Conservation (phyloP, 2,329 filamentous ascomycete genomes). For the Penicillium aurantiogriseum region DNA sequence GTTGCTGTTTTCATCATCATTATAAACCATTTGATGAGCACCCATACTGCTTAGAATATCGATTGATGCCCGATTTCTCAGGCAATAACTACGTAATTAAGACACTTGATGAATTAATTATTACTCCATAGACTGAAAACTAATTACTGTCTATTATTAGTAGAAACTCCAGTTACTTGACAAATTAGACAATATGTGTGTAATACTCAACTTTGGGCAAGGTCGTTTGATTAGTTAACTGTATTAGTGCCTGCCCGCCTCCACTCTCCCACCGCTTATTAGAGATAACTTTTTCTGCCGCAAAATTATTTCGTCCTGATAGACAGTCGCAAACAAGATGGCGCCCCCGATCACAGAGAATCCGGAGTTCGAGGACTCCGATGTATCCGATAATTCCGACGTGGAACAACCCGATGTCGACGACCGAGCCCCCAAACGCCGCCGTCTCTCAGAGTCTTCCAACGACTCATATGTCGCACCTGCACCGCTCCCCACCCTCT, state of each 20-base stretch:
- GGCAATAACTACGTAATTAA: not conserved
- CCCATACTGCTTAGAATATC: not conserved
- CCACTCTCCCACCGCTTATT: slow-evolving; percentile 23
- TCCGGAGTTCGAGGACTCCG: slow-evolving; percentile 25
- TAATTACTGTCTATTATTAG: too few species aligned
- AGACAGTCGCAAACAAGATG: slow-evolving; percentile 29
- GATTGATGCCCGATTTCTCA: not conserved
- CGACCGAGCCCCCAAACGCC: slow-evolving; percentile 38
- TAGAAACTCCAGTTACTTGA: not conserved
- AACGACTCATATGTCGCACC: slow-evolving; percentile 35
- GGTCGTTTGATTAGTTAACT: not conserved
- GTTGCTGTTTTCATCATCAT: too few species aligned
- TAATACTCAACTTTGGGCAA: not conserved
- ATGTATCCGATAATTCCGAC: slow-evolving; percentile 22
- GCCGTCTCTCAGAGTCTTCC: slow-evolving; percentile 41
- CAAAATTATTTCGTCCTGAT: slow-evolving; percentile 29
- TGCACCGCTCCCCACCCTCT: slow-evolving; percentile 38
- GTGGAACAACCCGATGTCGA: slow-evolving; percentile 23
- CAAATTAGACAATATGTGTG: not conserved
- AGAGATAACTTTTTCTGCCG: slow-evolving; percentile 35
- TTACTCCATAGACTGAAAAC: not conserved
- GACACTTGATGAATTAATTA: not conserved
- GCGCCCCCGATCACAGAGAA: slow-evolving; percentile 26
- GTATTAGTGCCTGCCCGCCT: not conserved
- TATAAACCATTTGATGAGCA: not conserved